Evolutionary conservation across 78 protist species (phyloP), one percentile per base, ranked within the genome.

Genomic region (Dictyostelium citrinum): DNA sequence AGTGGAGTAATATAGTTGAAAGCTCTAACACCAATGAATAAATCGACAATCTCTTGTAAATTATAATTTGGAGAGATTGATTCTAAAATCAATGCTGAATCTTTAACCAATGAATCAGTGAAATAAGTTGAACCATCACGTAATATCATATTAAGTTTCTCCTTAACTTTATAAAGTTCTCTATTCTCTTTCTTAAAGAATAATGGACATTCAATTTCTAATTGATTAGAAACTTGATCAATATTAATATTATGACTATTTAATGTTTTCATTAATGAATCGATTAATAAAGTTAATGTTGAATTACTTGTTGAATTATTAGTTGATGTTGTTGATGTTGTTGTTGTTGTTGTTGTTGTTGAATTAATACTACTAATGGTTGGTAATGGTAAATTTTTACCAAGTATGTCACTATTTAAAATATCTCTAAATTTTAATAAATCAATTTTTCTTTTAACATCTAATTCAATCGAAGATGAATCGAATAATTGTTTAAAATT

Each of bases 401-500:
- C 39, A 27, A 70, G 22, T 33, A 70, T 16, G 14, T 70, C 77
- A 70, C 22, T 31, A 70, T 31, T 70, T 70, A 70, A 70, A 70
- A 70, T 33, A 70, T 75, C 81, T 35, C 55, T 75, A 75, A 75
- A 75, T 41, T 75, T 75, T 9, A 75, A 39, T 16, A 43, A n/a
- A n/a, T 75, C 81, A 14, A 75, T 41, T n/a, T 43, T 75, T 43
- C 58, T 75, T 75, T 75, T 75, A 2, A 43, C 5, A 43, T 75
- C 81, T 5, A n/a, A 7, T 2, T 43, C 29, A n/a, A 75, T 75
- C 0, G 27, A 11, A 2, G 81, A 75, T 5, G 33, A 35, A 24
- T 86, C 80, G 45, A 77, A 86, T 16, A 86, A 58, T 58, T 75
- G 82, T 55, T 84, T 74, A 27, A 84, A 84, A 27, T 84, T 75